Percentiles rank a stretch among this genome's conserved stretches.
Evolutionary conservation across 106 monocot genomes (phyloP).

Genomic region (Allium cepa): DNA sequence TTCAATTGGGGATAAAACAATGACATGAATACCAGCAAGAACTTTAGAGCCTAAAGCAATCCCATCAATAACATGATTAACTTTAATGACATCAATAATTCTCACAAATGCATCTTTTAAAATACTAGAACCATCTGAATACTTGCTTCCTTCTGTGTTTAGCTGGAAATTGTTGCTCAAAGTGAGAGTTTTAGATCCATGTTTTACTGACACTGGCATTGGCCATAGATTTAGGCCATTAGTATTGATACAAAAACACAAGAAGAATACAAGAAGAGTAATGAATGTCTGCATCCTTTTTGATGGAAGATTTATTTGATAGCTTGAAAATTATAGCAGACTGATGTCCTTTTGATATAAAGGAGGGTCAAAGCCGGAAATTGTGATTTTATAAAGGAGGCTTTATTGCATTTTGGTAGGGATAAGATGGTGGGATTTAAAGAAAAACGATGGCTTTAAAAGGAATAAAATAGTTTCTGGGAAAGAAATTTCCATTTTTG

Average conservation of each 20-base stretch:
- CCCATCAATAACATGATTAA: slow-evolving; percentile 27
- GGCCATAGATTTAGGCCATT: slow-evolving; percentile 72
- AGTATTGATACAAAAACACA: neutral
- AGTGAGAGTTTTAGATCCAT: slow-evolving; percentile 36
- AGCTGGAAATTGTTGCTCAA: slow-evolving; percentile 46
- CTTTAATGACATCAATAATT: slow-evolving; percentile 35
- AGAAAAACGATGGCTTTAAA: neutral
- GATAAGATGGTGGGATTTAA: neutral
- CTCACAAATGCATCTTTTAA: slow-evolving; percentile 61
- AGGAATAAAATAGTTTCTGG: neutral
- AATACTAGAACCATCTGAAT: slow-evolving; percentile 44
- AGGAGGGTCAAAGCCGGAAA: neutral
- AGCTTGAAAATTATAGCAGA: neutral
- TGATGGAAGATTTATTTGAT: neutral
- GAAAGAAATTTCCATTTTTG: neutral
- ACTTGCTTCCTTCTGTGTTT: slow-evolving; percentile 51
- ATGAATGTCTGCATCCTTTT: neutral
- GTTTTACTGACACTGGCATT: slow-evolving; percentile 47
- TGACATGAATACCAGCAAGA: slow-evolving; percentile 46
- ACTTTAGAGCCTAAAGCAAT: slow-evolving; percentile 13
- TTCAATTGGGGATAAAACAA: slow-evolving; percentile 38
- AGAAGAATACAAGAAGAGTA: slow-evolving; percentile 12
- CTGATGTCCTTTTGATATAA: neutral
- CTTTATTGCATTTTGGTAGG: neutral
- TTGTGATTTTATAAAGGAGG: neutral